Conservation (phyloP, 257 asterid genomes). For the Nicotiana tabacum region DNA sequence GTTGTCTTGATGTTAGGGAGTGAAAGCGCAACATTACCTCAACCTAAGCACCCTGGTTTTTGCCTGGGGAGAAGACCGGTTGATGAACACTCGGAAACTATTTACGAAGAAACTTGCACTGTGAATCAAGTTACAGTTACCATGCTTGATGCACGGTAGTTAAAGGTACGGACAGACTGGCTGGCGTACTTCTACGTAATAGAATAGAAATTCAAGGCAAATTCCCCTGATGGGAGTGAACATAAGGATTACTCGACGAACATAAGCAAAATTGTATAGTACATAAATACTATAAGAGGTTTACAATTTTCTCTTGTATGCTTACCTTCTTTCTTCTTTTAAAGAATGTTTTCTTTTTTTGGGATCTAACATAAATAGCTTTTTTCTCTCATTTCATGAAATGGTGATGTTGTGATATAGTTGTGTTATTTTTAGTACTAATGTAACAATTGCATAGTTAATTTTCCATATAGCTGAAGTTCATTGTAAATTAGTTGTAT, state of each 20-base stretch:
- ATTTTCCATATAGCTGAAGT: neutral
- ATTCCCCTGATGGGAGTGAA: neutral
- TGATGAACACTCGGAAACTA: slow-evolving; percentile 28
- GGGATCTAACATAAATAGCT: neutral
- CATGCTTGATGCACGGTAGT: slow-evolving; percentile 29
- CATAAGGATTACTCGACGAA: neutral
- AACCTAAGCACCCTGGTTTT: slow-evolving; percentile 45
- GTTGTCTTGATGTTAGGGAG: slow-evolving; percentile 40
- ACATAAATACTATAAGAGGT: neutral
- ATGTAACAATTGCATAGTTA: too few relatives aligned
- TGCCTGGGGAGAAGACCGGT: slow-evolving; percentile 31
- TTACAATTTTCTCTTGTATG: slow-evolving; percentile 2
- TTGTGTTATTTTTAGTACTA: too few relatives aligned
- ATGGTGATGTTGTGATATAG: neutral
- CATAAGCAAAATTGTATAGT: neutral
- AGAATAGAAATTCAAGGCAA: neutral
- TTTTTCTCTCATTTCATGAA: neutral
- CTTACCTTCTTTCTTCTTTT: neutral
- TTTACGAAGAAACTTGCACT: slow-evolving; percentile 23
- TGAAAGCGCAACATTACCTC: slow-evolving; percentile 28
- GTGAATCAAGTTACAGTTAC: slow-evolving; percentile 38
- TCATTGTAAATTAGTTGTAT: too few relatives aligned
- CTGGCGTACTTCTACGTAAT: neutral
- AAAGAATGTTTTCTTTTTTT: neutral
- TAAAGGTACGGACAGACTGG: neutral